Percentiles rank a stretch among this genome's conserved stretches.
phyloP scores from a whole-genome alignment of 352 stramenopile species.

The Pythium chondricola region DNA sequence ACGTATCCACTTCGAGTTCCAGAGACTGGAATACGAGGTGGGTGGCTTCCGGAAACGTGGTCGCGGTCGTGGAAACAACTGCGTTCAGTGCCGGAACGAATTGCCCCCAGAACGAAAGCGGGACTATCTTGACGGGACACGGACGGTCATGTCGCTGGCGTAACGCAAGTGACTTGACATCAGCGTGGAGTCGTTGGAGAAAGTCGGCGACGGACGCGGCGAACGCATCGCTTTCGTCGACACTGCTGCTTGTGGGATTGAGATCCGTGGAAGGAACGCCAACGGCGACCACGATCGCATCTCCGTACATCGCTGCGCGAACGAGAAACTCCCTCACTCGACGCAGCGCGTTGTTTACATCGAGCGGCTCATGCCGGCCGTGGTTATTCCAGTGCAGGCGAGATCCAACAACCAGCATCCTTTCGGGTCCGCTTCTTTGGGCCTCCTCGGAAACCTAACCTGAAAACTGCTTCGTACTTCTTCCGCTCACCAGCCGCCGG shows the following conservation, averaged over 20 bases:
- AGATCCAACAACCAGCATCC: slow-evolving; percentile 40
- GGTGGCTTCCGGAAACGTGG: slow-evolving; percentile 36
- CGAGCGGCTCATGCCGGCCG: slow-evolving; percentile 30
- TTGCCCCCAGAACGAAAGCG: slow-evolving; percentile 91
- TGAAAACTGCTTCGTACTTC: too few relatives aligned
- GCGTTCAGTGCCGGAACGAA: slow-evolving; percentile 96
- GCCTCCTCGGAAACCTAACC: too few relatives aligned
- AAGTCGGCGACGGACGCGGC: slow-evolving; percentile 34
- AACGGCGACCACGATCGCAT: slow-evolving; percentile 51
- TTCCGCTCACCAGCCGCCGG: too few relatives aligned
- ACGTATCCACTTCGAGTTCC: slow-evolving; percentile 70
- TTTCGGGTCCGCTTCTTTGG: too few relatives aligned
- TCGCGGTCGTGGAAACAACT: slow-evolving; percentile 67
- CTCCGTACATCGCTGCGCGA: slow-evolving; percentile 40
- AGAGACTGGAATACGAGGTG: slow-evolving; percentile 89
- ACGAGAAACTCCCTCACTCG: slow-evolving; percentile 47
- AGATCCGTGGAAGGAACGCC: slow-evolving; percentile 29
- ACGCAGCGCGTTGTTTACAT: slow-evolving; percentile 32
- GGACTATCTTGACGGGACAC: slow-evolving; percentile 63
- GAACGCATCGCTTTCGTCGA: slow-evolving; percentile 25
- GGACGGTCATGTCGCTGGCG: background rate
- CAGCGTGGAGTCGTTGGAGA: slow-evolving; percentile 25
- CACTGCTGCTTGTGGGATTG: slow-evolving; percentile 6
- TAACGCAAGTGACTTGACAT: slow-evolving; percentile 9
- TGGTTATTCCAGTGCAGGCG: slow-evolving; percentile 73